These are phyloP conservation scores for Theobroma cacao DNA, from an alignment of 345 rosid species.

Conservation along the genomic window DNA sequence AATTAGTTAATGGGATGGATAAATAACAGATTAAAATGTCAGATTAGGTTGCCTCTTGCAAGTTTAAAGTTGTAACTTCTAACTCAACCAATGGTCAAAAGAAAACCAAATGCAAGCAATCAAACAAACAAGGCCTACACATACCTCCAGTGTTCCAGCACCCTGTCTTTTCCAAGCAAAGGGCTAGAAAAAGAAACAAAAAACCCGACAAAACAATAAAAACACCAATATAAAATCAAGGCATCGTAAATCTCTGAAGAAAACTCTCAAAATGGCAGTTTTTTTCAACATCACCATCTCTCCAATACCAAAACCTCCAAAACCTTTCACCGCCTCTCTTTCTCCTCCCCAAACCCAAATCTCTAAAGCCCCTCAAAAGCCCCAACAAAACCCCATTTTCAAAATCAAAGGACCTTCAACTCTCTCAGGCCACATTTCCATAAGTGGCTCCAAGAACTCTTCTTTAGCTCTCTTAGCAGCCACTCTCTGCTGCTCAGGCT, in stretches of 20 bases:
- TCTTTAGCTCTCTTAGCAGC: slow-evolving; percentile 33
- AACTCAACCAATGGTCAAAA: too few species aligned
- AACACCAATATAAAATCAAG: not conserved
- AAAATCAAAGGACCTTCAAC: slow-evolving; percentile 30
- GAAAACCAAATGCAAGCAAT: too few species aligned
- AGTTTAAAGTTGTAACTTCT: too few species aligned
- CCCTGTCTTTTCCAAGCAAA: not conserved
- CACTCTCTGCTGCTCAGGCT: slow-evolving; percentile 27
- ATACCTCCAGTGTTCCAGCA: too few species aligned
- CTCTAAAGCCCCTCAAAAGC: not conserved
- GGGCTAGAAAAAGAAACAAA: not conserved
- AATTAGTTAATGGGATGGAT: too few species aligned
- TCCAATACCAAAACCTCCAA: not conserved
- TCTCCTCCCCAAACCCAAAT: not conserved
- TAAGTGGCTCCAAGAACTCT: slow-evolving; percentile 38
- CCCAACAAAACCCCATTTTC: slow-evolving; percentile 13
- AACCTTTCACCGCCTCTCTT: not conserved
- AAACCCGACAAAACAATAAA: not conserved
- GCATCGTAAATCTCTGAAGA: not conserved
- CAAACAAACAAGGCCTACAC: too few species aligned
- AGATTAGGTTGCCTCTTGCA: too few species aligned
- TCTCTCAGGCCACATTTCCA: slow-evolving; percentile 29
- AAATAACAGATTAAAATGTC: too few species aligned
- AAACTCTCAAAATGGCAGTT: not conserved
- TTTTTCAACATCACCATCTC: not conserved